Base-by-base conservation (phyloP, 2,329 filamentous ascomycete species). In the Aureobasidium zeae region DNA sequence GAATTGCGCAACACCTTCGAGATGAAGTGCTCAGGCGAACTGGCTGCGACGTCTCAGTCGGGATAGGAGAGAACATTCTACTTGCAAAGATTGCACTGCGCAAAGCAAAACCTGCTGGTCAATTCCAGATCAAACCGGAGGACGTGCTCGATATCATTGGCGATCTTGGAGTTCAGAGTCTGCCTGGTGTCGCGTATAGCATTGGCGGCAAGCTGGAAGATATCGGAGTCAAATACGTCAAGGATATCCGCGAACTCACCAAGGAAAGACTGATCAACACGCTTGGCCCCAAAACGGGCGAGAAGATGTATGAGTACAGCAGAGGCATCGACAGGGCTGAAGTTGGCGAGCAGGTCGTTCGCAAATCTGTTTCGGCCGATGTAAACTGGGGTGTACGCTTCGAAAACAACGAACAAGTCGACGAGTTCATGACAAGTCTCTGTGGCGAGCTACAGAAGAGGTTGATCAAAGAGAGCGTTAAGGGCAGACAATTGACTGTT, bases 361-460 rank as follows among this genome's bases (percentile, higher is more conserved):
- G 91, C 43, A 98, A 96, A 58, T 96, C 89, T 0, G 86, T 98
- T 0, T 96, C 91, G 2, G 89, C 89, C 1, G 91, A 98, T 60
- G 86, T 98, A 49, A 98, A 91, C 55, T 98, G 91, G 91, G 91
- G 93, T 2, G 94, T 98, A 45, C 80, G 91, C 5, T 98, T 98
- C 58, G 78, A 91, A 52, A 93, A 75, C 48, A 86, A 95, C 56
- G 73, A 77, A n/a, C 89, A 98, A 62, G 88, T 87, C 0, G 89
- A 96, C 47, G 86, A 93, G 51, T 98, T 98, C 59, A 74, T 96
- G 21, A 69, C 77, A 49, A 91, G 85, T 51, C 68, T 98, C 0
- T 91, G 85, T 57, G 81, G 81, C 45, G 91, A 98, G 61, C 67
- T 98, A 5, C 80, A 88, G 53, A 81, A 80, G 45, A 76, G 91